These are phyloP conservation scores for Durio zibethinus DNA, from an alignment of 345 rosid species.

Conservation along the genomic window DNA sequence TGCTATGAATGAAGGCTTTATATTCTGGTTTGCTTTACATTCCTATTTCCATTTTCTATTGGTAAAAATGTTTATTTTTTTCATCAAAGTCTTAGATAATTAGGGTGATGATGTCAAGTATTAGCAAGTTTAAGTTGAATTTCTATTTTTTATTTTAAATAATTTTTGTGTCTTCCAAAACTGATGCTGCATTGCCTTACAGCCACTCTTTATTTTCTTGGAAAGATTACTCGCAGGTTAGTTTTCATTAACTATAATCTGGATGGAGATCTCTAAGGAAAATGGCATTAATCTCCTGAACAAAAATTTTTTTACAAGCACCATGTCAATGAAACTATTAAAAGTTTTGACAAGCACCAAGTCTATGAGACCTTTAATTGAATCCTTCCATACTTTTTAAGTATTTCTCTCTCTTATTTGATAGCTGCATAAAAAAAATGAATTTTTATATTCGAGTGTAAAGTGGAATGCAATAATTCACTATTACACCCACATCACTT, in stretches of 20 bases:
- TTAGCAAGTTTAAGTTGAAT: background rate
- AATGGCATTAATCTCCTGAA: background rate
- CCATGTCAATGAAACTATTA: background rate
- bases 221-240: too few species aligned
- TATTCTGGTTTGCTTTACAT: background rate
- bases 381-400: background rate
- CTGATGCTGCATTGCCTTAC: background rate
- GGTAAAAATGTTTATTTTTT: background rate
- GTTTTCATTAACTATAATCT: background rate
- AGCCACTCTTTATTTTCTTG: too few species aligned
- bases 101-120: background rate
- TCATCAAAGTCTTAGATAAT: background rate
- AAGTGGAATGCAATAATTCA: background rate
- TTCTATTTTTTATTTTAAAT: background rate
- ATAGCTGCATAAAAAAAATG: background rate
- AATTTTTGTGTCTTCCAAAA: background rate
- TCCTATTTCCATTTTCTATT: background rate
- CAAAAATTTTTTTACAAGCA: background rate
- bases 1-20: background rate
- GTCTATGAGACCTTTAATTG: background rate
- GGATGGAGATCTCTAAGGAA: background rate
- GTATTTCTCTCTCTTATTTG: background rate
- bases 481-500: background rate
- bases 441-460: background rate
- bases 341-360: background rate